Conservation (phyloP, 169 alveolate genomes). For the Plasmodium adleri region DNA sequence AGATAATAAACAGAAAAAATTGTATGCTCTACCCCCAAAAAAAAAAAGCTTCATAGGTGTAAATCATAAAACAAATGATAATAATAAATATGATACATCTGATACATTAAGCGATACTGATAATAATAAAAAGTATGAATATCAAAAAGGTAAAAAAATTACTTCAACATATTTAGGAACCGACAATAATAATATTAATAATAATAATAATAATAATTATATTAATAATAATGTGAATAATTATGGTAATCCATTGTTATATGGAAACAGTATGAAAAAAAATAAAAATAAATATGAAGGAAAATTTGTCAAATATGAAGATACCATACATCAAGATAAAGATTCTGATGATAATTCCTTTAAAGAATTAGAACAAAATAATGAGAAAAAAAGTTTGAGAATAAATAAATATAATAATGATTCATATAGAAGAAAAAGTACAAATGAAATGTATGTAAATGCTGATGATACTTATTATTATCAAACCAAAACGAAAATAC, state of each 20-base stretch:
- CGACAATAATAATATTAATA: neutral
- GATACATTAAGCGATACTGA: neutral
- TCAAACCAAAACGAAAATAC: neutral
- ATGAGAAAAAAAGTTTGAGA: neutral
- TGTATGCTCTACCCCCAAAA: too few species aligned
- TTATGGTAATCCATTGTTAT: neutral
- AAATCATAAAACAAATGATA: neutral
- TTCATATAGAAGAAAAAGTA: neutral
- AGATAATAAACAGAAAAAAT: too few species aligned
- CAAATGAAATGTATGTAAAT: neutral
- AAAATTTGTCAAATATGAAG: neutral
- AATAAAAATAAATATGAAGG: neutral
- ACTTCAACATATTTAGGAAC: too few species aligned
- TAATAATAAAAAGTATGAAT: slow-evolving; percentile 12
- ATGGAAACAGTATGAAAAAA: neutral
- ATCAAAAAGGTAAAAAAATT: neutral
- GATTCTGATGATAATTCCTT: neutral
- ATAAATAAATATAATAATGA: neutral
- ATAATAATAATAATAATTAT: neutral
- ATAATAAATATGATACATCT: slow-evolving; percentile 14
- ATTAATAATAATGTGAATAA: neutral
- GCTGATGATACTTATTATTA: neutral
- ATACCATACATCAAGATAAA: neutral
- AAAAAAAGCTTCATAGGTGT: neutral
- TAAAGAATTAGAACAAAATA: neutral